phyloP scores from a whole-genome alignment of 139 green algal species.

The Haematococcus lacustris region DNA sequence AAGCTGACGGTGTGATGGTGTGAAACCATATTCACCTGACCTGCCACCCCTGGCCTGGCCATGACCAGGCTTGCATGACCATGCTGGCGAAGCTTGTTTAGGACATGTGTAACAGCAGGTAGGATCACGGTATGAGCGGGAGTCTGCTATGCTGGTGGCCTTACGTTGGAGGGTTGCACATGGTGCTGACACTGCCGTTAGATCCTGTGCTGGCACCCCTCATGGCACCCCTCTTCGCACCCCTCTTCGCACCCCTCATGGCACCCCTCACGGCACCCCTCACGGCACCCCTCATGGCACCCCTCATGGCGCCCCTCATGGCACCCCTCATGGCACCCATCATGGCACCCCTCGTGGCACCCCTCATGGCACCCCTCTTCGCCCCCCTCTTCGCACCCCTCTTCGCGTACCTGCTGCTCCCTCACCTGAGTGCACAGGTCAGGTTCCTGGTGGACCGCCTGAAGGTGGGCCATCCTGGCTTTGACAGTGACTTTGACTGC shows the following conservation, averaged over 20 bases:
- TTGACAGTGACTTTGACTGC: conserved; percentile 35
- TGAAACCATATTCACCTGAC: no score
- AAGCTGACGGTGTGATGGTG: background rate
- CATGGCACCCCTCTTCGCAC: background rate
- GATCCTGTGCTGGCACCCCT: no score
- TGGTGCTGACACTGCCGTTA: no score
- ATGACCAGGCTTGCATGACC: no score
- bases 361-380: background rate
- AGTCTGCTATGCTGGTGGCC: no score
- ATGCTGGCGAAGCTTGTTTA: no score
- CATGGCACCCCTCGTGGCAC: background rate
- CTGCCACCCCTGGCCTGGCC: no score
- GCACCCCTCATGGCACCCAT: background rate
- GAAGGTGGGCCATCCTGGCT: conserved; percentile 25
- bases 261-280: no score
- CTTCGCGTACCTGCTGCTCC: no score
- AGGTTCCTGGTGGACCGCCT: conserved; percentile 28
- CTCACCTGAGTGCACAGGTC: conserved; percentile 30
- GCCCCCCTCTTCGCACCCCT: background rate
- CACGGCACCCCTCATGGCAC: background rate
- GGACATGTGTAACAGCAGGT: no score
- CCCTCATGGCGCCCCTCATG: background rate
- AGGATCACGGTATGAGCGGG: no score
- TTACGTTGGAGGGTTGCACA: no score
- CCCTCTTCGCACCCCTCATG: background rate